Evolutionary conservation across 2,329 filamentous ascomycete genomes (phyloP), one percentile per base, ranked within the genome.

Genomic region (Apiospora sp.): DNA sequence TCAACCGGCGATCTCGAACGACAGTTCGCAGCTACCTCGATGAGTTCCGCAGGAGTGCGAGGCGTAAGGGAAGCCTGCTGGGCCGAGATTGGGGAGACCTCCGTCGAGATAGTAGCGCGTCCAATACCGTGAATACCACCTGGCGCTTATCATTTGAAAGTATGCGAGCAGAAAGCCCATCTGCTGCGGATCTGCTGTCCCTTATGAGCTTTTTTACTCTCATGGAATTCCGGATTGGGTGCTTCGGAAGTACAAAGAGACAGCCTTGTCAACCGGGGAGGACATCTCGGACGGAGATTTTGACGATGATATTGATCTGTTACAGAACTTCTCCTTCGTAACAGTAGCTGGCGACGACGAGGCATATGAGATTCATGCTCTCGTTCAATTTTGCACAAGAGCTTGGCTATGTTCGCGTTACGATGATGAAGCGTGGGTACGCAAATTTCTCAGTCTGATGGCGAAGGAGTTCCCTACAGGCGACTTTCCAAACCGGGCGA

Each of bases 131-230:
- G 1, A 77, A 82, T 4, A 70, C 71, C 0, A 84, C 82, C 0
- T 86, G 80, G 82, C 79, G 82, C 64, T 76, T 82, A 13, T 81
- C 80, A 0, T 82, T 82, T 69, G 74, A 82, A 19, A 73, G 83
- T 22, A 83, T 87, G 49, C 80, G 78, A 10, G 72, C 74, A 1
- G 72, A 76, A 43, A 73, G 78, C 41, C 77, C 73, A 6, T 79
- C 79, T 5, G 86, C 85, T 8, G 79, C 84, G 3, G 75, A 84
- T 27, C 75, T 87, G 16, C 74, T 88, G 0, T 84, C 83, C 0
- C 78, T 87, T 7, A 83, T 87, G 82, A 85, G 84, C 78, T 83
- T 85, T 72, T 87, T 85, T 74, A 87, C 71, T 77, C 78, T 34
- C 81, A 86, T 74, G 82, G 80, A 10, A 85, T 87, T 37, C 82